phyloP scores from a whole-genome alignment of 352 stramenopile genomes.

The Globisporangium uncinulatum region DNA sequence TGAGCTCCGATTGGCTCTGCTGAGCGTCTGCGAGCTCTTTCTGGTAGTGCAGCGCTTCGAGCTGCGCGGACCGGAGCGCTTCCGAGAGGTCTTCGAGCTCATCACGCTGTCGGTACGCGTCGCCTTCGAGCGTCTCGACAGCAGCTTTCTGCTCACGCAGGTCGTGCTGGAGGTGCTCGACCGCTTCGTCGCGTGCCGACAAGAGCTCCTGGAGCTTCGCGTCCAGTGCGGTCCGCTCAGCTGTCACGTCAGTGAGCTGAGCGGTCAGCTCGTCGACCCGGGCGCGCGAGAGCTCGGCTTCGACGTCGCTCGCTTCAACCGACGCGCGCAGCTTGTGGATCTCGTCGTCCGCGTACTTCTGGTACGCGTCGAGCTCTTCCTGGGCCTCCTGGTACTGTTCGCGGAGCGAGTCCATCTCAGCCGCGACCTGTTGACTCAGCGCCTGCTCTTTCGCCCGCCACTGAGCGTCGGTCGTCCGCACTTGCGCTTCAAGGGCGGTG shows the following conservation, averaged over 20 bases:
- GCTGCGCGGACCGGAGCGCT: slow-evolving; percentile 47
- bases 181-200: slow-evolving; percentile 15
- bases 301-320: slow-evolving; percentile 29
- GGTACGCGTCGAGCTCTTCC: slow-evolving; percentile 40
- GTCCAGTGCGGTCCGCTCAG: slow-evolving; percentile 17
- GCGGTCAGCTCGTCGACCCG: slow-evolving; percentile 23
- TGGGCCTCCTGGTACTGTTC: slow-evolving; percentile 41
- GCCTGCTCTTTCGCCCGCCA: slow-evolving; percentile 39
- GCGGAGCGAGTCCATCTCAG: slow-evolving; percentile 34
- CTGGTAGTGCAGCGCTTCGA: slow-evolving; percentile 49
- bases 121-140: slow-evolving; percentile 50
- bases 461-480: slow-evolving; percentile 18
- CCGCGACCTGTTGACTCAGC: slow-evolving; percentile 15
- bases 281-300: slow-evolving; percentile 25
- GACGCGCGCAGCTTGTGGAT: slow-evolving; percentile 39
- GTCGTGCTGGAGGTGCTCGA: slow-evolving; percentile 26
- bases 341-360: slow-evolving; percentile 45
- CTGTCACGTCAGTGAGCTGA: slow-evolving; percentile 20
- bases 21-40: slow-evolving; percentile 37
- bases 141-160: slow-evolving; percentile 27
- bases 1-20: slow-evolving; percentile 33
- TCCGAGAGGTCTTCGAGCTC: slow-evolving; percentile 46
- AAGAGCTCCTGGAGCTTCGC: slow-evolving; percentile 29
- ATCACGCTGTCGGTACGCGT: slow-evolving; percentile 35
- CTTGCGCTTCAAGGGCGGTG: slow-evolving; percentile 20